Base-by-base conservation (phyloP, 179 eudicot genomes). In the Actinidia arguta region DNA sequence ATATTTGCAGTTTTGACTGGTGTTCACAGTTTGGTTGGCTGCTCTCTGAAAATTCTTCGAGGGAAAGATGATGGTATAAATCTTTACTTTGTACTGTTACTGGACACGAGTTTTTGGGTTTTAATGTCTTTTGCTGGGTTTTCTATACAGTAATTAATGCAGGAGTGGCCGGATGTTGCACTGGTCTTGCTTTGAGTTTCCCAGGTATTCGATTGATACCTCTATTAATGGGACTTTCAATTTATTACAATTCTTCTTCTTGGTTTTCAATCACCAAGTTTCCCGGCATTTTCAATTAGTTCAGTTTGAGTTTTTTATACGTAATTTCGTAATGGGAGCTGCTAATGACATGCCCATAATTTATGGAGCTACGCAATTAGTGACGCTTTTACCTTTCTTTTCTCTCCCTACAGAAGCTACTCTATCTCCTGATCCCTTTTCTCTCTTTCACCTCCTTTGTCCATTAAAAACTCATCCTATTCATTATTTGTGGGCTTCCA, bases 151-250 rank as follows among this genome's bases (percentile, higher is more conserved):
- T 89, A 75, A 86, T 93, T 47, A 96, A 96, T 86, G 93, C 99
- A 71, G 99, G 99, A 59, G 88, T 96, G 22, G 99, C 99, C 78
- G 99, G 99, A 71, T 96, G 99, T 83, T 93, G 98, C 89, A 94
- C 99, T 67, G 99, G 99, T 80, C 92, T 96, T 85, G 99, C 98
- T 73, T 75, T 96, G 46, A 91, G 95, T 85, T 90, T 90, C 83
- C 99, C 99, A 89, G 99, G 99, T 96, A 77, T 20, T 51, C 11
- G 22, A 44, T 24, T 74, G 24, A 56, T n/a, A 54, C 76, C 63
- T n/a, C 10, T 52, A 20, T 70, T 68, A 20, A 80, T 46, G 62
- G 1, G 7, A 76, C 42, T 54, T 31, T 55, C 18, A 31, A 27
- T 31, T 16, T 50, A 63, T 78, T 78, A 4, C 31, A 42, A 46